Percentiles rank a stretch among this genome's conserved stretches.
phyloP scores from a whole-genome alignment of 495 filamentous ascomycete genomes.

The Chlorociboria aeruginascens region DNA sequence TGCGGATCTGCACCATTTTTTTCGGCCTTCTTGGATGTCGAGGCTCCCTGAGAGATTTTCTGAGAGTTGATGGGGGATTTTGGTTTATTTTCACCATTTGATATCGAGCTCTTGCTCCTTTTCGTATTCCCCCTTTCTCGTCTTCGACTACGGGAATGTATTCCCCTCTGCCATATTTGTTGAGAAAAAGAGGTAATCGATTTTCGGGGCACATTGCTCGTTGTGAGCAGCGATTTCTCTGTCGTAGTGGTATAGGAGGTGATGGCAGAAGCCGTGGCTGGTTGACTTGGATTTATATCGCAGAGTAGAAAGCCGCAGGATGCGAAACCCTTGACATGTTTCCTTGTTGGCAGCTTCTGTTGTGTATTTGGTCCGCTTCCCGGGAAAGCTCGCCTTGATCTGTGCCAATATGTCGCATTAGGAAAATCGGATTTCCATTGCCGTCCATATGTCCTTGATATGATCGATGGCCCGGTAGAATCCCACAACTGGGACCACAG shows the following conservation, averaged over 20 bases:
- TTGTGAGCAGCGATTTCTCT: slow-evolving; percentile 12
- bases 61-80: slow-evolving; percentile 7
- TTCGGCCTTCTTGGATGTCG: slow-evolving; percentile 6
- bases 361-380: slow-evolving; percentile 6
- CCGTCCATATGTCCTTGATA: neutral
- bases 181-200: slow-evolving; percentile 2
- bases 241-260: slow-evolving; percentile 6
- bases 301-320: slow-evolving; percentile 12
- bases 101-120: slow-evolving; percentile 34
- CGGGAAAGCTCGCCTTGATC: slow-evolving; percentile 8
- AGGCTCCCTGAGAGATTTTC: neutral
- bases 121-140: slow-evolving; percentile 19
- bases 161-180: slow-evolving; percentile 15
- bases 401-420: slow-evolving; percentile 4
- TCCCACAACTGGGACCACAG: slow-evolving; percentile 19
- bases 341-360: neutral
- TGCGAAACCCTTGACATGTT: slow-evolving; percentile 11
- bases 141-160: slow-evolving; percentile 12
- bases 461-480: slow-evolving; percentile 4
- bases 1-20: neutral
- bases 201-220: neutral
- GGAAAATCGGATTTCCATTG: slow-evolving; percentile 2
- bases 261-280: slow-evolving; percentile 3
- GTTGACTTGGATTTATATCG: slow-evolving; percentile 5
- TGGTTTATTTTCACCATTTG: slow-evolving; percentile 19